Conservation (phyloP, 31 red algal genomes). For the Pterothamnion heteromorphum region DNA sequence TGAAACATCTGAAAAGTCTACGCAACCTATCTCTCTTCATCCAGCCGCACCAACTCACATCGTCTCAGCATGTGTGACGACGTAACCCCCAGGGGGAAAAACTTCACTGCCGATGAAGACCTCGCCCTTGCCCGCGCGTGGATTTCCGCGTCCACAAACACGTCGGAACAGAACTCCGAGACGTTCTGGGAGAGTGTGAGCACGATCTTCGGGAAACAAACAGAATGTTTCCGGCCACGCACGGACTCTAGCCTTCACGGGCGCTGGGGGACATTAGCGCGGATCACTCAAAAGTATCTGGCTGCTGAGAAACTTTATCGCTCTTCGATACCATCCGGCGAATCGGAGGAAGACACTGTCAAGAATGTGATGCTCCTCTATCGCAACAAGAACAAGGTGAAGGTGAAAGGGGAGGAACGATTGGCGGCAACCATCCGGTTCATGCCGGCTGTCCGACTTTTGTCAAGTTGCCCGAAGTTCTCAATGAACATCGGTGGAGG, state of each 20-base stretch:
- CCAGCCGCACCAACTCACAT: too few species aligned
- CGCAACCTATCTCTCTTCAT: too few species aligned
- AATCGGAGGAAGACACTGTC: slow-evolving; percentile 17
- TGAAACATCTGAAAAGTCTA: too few species aligned
- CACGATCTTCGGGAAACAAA: not conserved
- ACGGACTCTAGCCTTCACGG: not conserved
- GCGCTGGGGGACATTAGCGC: not conserved
- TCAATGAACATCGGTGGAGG: not conserved
- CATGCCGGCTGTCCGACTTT: not conserved
- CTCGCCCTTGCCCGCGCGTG: slow-evolving; percentile 7
- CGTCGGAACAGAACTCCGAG: not conserved
- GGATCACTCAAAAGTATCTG: not conserved
- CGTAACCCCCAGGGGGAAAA: not conserved
- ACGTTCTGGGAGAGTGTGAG: not conserved
- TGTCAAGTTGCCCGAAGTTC: slow-evolving; percentile 3
- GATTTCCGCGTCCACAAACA: not conserved
- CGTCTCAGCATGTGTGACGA: not conserved
- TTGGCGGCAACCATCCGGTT: not conserved
- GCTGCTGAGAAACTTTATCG: slow-evolving; percentile 37
- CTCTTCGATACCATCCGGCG: not conserved
- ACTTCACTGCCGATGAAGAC: slow-evolving; percentile 20
- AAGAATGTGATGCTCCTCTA: slow-evolving; percentile 32
- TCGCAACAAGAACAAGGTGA: slow-evolving; percentile 10
- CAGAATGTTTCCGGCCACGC: not conserved
- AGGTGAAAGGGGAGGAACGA: not conserved